These are phyloP conservation scores for Pseudoturritis turrita DNA, from an alignment of 345 rosid species.

Conservation along the genomic window DNA sequence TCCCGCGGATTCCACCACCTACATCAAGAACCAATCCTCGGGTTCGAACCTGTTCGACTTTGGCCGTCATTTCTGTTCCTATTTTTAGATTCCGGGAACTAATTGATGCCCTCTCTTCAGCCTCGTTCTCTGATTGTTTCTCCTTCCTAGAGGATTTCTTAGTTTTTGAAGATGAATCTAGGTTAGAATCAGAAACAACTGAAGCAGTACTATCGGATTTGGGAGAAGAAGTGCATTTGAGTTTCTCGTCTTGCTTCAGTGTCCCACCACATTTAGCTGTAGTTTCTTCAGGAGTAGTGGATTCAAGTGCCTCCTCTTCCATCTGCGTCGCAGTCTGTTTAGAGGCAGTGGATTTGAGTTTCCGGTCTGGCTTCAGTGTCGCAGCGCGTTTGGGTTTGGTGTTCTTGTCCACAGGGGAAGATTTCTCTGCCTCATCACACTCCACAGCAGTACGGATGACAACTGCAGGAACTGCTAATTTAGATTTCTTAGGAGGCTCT, in stretches of 20 bases:
- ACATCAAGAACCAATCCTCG: constrained; percentile 87
- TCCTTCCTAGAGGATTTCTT: constrained; percentile 19
- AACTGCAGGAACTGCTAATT: constrained; percentile 47
- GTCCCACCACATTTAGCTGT: background rate
- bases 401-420: constrained; percentile 31
- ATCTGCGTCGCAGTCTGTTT: constrained; percentile 21
- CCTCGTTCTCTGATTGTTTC: constrained; percentile 17
- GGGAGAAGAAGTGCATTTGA: constrained; percentile 15
- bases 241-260: constrained; percentile 24
- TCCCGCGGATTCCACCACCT: constrained; percentile 87
- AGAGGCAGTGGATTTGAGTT: constrained; percentile 23
- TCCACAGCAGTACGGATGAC: constrained; percentile 79
- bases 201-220: constrained; percentile 21
- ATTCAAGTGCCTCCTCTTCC: constrained; percentile 3
- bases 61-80: constrained; percentile 60
- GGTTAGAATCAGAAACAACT: constrained; percentile 4
- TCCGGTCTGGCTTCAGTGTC: constrained; percentile 3
- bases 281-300: constrained; percentile 1
- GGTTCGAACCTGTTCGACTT: constrained; percentile 57
- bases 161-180: constrained; percentile 10
- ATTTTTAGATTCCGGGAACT: constrained; percentile 53
- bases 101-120: constrained; percentile 22
- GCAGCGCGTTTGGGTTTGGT: constrained; percentile 14
- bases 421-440: constrained; percentile 78
- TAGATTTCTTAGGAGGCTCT: constrained; percentile 37